A percentile compares a stretch with the other conserved stretches of the same genome.
These are phyloP conservation scores for Waltiozyma sp. DNA, from an alignment of 1,139 yeast species.

Conservation along the genomic window DNA sequence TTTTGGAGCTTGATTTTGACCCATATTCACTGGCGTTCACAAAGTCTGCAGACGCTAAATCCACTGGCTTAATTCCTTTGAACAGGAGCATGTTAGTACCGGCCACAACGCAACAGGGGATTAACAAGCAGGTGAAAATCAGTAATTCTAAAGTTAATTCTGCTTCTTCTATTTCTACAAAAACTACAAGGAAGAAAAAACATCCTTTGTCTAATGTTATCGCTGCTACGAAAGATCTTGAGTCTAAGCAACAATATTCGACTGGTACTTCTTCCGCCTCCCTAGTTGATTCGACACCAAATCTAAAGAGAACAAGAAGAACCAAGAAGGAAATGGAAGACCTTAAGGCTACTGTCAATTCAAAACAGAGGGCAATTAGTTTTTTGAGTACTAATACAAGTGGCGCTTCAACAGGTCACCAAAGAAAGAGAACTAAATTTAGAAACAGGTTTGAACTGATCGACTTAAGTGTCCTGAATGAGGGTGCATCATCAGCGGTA, in stretches of 20 bases:
- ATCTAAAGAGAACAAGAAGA: not conserved
- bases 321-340: too few species aligned
- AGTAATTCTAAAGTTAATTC: too few species aligned
- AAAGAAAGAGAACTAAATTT: not conserved
- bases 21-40: not conserved
- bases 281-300: not conserved
- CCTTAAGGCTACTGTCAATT: too few species aligned
- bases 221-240: not conserved
- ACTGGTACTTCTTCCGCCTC: too few species aligned
- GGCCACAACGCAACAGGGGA: too few species aligned
- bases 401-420: not conserved
- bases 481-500: not conserved
- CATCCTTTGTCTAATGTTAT: not conserved
- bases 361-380: not conserved
- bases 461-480: too few species aligned
- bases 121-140: too few species aligned
- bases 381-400: not conserved
- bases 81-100: too few species aligned
- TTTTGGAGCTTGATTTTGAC: not conserved
- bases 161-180: not conserved
- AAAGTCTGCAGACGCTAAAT: not conserved
- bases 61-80: not conserved
- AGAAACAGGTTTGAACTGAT: not conserved
- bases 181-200: not conserved
- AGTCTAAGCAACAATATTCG: too few species aligned